A percentile compares a stretch with the other conserved stretches of the same genome.
Evolutionary conservation across 2,329 filamentous ascomycete genomes (phyloP).

Genomic region (Phialemonium atrogriseum): DNA sequence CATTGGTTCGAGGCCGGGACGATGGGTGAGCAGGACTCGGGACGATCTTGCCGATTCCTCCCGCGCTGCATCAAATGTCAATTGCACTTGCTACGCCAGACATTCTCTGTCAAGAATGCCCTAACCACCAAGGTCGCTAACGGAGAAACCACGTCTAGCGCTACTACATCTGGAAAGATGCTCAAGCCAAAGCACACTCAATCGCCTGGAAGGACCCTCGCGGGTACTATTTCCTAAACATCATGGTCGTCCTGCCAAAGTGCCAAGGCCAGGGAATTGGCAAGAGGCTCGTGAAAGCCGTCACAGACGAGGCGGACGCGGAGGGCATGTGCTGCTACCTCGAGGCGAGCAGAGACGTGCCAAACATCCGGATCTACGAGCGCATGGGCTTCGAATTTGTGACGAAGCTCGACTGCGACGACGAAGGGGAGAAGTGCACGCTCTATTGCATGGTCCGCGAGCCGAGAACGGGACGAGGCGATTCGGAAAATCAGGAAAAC

Average conservation of each 20-base stretch:
- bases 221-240: slow-evolving; percentile 72
- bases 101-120: too few relatives aligned
- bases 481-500: neutral
- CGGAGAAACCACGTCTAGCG: slow-evolving; percentile 31
- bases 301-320: slow-evolving; percentile 54
- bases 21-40: neutral
- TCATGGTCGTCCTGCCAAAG: slow-evolving; percentile 59
- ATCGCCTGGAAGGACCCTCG: slow-evolving; percentile 55
- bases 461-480: slow-evolving; percentile 14
- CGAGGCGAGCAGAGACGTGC: slow-evolving; percentile 59
- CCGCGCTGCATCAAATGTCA: too few relatives aligned
- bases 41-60: too few relatives aligned
- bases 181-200: slow-evolving; percentile 53
- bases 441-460: slow-evolving; percentile 41
- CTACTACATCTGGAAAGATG: slow-evolving; percentile 66
- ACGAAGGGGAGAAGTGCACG: slow-evolving; percentile 47
- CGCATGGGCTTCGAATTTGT: slow-evolving; percentile 58
- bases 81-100: too few relatives aligned
- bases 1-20: neutral
- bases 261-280: slow-evolving; percentile 61
- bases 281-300: slow-evolving; percentile 52
- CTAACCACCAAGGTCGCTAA: neutral
- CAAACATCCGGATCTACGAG: slow-evolving; percentile 64
- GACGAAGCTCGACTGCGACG: slow-evolving; percentile 59
- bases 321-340: slow-evolving; percentile 61